phyloP scores from a whole-genome alignment of 2,329 filamentous ascomycete genomes.

The Bipolaris sorokiniana region DNA sequence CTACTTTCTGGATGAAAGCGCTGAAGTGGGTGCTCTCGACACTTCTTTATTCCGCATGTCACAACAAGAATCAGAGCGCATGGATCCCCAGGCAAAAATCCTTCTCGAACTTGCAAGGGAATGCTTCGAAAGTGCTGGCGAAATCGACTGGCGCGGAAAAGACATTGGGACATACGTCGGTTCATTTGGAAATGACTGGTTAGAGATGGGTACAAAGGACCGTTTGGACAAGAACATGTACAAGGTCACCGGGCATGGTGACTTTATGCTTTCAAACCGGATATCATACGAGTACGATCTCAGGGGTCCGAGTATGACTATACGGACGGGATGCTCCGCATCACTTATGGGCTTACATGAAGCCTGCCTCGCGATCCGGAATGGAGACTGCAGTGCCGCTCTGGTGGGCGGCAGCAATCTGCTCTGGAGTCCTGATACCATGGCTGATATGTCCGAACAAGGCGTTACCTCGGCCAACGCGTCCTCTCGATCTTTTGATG shows the following conservation, averaged over 20 bases:
- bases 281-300: constrained; percentile 29
- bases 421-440: constrained; percentile 15
- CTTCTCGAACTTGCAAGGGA: not conserved
- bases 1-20: constrained; percentile 24
- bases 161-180: constrained; percentile 43
- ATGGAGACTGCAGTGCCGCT: constrained; percentile 14
- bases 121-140: not conserved
- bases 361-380: constrained; percentile 12
- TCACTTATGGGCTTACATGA: not conserved
- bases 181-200: constrained; percentile 31
- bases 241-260: constrained; percentile 10
- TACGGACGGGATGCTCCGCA: not conserved
- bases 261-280: constrained; percentile 32
- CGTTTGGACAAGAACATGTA: constrained; percentile 8
- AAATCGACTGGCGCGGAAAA: constrained; percentile 20
- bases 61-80: not conserved
- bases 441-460: constrained; percentile 17
- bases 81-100: not conserved
- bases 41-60: not conserved
- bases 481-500: constrained; percentile 30
- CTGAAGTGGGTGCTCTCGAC: not conserved
- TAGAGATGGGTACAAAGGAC: constrained; percentile 2
- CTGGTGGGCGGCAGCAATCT: constrained; percentile 27
- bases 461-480: constrained; percentile 18
- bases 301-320: constrained; percentile 10